These are phyloP conservation scores for Pholiota microspora DNA, from an alignment of 768 basidiomycete genomes.

Conservation along the genomic window DNA sequence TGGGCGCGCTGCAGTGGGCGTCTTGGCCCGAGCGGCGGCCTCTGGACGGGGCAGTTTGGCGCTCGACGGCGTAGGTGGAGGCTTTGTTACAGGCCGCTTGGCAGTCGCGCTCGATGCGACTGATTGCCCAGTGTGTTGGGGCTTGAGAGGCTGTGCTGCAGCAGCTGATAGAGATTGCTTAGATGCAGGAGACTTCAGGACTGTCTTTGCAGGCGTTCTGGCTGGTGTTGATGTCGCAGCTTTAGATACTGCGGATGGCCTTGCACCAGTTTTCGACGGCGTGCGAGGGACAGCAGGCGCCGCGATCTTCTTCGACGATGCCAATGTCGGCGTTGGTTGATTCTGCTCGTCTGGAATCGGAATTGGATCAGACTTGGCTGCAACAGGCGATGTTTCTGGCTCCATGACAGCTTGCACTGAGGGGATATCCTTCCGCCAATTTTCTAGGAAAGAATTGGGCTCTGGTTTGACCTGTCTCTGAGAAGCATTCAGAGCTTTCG, in stretches of 20 bases:
- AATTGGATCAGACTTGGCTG: slow-evolving; percentile 1
- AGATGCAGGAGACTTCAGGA: slow-evolving; percentile 22
- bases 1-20: slow-evolving; percentile 39
- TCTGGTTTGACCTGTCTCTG: slow-evolving; percentile 19
- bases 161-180: slow-evolving; percentile 22
- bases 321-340: slow-evolving; percentile 16
- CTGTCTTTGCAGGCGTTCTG: slow-evolving; percentile 23
- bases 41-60: slow-evolving; percentile 30
- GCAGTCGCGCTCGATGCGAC: slow-evolving; percentile 21
- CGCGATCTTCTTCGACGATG: slow-evolving; percentile 12
- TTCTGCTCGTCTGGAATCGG: slow-evolving; percentile 2
- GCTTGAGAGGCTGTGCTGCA: slow-evolving; percentile 27
- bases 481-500: slow-evolving; percentile 22
- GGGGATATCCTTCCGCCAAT: slow-evolving; percentile 26
- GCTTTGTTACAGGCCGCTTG: slow-evolving; percentile 21
- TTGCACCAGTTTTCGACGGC: slow-evolving; percentile 14
- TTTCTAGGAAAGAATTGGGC: slow-evolving; percentile 23
- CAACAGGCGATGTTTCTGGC: slow-evolving; percentile 11
- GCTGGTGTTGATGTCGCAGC: slow-evolving; percentile 20
- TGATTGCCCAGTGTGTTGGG: slow-evolving; percentile 33
- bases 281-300: slow-evolving; percentile 15
- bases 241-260: slow-evolving; percentile 11
- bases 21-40: slow-evolving; percentile 20
- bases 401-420: slow-evolving; percentile 13
- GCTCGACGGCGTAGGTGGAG: slow-evolving; percentile 13